These are phyloP conservation scores for Wickerhamiella brachini DNA, from an alignment of 805 yeast species.

Conservation along the genomic window DNA sequence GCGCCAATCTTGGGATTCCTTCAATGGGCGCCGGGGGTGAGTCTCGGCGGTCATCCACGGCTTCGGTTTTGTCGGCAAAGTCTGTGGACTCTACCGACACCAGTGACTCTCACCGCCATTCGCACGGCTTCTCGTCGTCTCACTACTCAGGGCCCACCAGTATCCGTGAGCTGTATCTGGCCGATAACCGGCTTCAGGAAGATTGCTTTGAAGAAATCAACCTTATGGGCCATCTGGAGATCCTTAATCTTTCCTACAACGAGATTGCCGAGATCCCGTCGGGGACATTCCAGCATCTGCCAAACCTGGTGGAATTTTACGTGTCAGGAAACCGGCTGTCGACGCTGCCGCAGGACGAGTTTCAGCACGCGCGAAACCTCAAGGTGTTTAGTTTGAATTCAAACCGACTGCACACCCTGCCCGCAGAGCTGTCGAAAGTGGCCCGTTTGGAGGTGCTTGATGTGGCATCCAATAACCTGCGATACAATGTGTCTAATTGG, in stretches of 20 bases:
- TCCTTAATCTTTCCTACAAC: conserved; percentile 71
- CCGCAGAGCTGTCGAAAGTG: conserved; percentile 72
- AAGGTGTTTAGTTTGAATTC: conserved; percentile 59
- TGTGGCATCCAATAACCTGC: conserved; percentile 79
- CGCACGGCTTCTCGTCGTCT: neutral
- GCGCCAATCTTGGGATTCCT: neutral
- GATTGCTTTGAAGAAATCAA: conserved; percentile 59
- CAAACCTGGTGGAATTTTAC: conserved; percentile 47
- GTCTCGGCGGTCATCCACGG: neutral
- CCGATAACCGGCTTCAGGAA: conserved; percentile 76
- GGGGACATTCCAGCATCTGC: conserved; percentile 49
- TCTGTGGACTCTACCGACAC: neutral
- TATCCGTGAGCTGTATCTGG: conserved; percentile 35
- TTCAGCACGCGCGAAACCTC: conserved; percentile 46
- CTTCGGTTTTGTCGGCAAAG: neutral
- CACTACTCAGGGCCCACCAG: neutral
- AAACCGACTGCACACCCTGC: conserved; percentile 72
- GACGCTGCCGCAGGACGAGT: conserved; percentile 74
- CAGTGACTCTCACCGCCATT: neutral
- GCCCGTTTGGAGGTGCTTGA: conserved; percentile 56
- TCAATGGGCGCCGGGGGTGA: neutral
- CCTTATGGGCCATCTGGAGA: conserved; percentile 40
- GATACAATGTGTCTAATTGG: conserved; percentile 86
- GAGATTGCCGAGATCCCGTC: conserved; percentile 68
- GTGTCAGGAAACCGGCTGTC: conserved; percentile 74